Evolutionary conservation across 192 early-diverging fungal genomes (phyloP).

Genomic region (Cladochytrium replicatum): DNA sequence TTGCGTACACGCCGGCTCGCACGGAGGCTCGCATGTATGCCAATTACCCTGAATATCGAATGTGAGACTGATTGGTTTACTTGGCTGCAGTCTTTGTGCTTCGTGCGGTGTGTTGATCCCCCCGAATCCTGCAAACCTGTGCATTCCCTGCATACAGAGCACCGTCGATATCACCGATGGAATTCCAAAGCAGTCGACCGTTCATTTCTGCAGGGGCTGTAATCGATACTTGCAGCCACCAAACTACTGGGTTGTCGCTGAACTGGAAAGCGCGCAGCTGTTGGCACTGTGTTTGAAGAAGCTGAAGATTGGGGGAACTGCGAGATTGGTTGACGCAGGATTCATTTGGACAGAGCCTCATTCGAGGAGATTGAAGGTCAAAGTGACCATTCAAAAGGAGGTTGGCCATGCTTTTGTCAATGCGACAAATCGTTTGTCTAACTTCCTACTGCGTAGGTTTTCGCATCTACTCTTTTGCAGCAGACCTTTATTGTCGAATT

Average conservation of each 20-base stretch:
- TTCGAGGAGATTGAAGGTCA: slow-evolving; percentile 88
- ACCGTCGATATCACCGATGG: slow-evolving; percentile 98
- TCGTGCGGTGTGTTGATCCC: slow-evolving; percentile 88
- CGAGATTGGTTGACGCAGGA: slow-evolving; percentile 90
- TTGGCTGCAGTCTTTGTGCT: slow-evolving; percentile 79
- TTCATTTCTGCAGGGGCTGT: slow-evolving; percentile 95
- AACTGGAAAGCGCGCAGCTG: slow-evolving; percentile 84
- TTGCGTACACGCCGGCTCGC: too few species aligned
- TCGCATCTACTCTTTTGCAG: slow-evolving; percentile 88
- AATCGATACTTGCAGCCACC: slow-evolving; percentile 97
- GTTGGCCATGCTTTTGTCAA: too few species aligned
- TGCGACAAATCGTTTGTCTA: too few species aligned
- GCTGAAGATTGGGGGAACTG: slow-evolving; percentile 82
- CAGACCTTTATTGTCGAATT: slow-evolving; percentile 95
- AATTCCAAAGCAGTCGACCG: slow-evolving; percentile 90
- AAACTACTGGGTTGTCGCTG: slow-evolving; percentile 75
- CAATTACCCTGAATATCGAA: too few species aligned
- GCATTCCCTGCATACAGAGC: slow-evolving; percentile 92
- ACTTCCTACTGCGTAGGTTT: too few species aligned
- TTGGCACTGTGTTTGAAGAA: slow-evolving; percentile 88
- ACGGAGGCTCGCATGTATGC: too few species aligned
- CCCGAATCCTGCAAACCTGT: slow-evolving; percentile 98
- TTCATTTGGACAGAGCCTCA: slow-evolving; percentile 98
- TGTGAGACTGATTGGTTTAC: too few species aligned
- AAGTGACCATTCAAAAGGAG: slow-evolving; percentile 98